phyloP scores from a whole-genome alignment of 2,329 filamentous ascomycete genomes.

The Trichoderma simmonsii region DNA sequence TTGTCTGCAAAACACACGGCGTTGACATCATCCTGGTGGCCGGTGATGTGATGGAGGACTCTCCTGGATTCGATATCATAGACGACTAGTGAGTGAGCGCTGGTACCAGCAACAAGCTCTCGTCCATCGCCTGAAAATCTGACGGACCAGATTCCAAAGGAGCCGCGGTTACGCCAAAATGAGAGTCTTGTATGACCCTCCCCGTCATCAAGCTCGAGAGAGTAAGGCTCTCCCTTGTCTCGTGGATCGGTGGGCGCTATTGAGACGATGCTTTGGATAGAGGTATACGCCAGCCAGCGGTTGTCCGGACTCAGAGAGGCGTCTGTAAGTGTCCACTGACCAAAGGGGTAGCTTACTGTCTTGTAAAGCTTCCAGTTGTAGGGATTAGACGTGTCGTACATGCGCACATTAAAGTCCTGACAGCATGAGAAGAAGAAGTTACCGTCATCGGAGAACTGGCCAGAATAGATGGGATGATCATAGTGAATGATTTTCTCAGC shows the following conservation, averaged over 20 bases:
- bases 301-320: slow-evolving; percentile 90
- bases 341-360: slow-evolving; percentile 78
- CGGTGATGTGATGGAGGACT: slow-evolving; percentile 70
- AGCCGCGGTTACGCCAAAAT: slow-evolving; percentile 29
- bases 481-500: slow-evolving; percentile 89
- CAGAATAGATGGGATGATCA: slow-evolving; percentile 82
- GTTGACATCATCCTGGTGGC: slow-evolving; percentile 88
- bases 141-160: slow-evolving; percentile 78
- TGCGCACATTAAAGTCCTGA: slow-evolving; percentile 89
- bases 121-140: slow-evolving; percentile 89
- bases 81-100: slow-evolving; percentile 73
- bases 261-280: slow-evolving; percentile 79
- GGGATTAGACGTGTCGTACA: slow-evolving; percentile 97
- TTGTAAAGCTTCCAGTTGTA: slow-evolving; percentile 97
- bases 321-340: slow-evolving; percentile 95
- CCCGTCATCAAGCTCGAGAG: slow-evolving; percentile 61
- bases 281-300: slow-evolving; percentile 85
- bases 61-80: slow-evolving; percentile 85
- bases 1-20: slow-evolving; percentile 94
- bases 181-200: slow-evolving; percentile 20
- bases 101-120: slow-evolving; percentile 87
- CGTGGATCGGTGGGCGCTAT: slow-evolving; percentile 83
- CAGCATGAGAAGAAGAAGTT: slow-evolving; percentile 95
- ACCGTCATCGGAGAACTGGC: slow-evolving; percentile 94
- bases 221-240: slow-evolving; percentile 74